Evolutionary conservation across 2,329 filamentous ascomycete species (phyloP), one percentile per base, ranked within the genome.

Genomic region (Ceratocystis destructans): DNA sequence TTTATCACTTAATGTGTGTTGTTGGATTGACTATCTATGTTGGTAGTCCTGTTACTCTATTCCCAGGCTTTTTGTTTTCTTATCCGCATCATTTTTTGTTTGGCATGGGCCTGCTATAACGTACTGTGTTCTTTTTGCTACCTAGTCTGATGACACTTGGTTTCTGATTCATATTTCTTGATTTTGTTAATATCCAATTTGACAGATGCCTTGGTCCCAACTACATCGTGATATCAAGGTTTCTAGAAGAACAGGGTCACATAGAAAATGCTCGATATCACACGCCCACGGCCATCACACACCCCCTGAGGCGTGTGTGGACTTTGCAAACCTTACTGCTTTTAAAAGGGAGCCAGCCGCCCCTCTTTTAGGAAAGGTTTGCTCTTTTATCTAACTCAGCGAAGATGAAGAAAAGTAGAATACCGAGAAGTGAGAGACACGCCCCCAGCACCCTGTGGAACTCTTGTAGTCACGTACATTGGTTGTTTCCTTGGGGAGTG

Each of bases 321-420:
- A n/a, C 20, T 59, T 37, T 37, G 22, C 28, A 33, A 33, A 33
- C 28, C 33, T 59, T 31, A 59, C 53, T 59, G 28, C 28, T 59
- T 59, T 59, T 31, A 31, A 59, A 59, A 37, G 28, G 28, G 53
- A 57, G 25, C 22, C 20, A 25, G 20, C 22, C 22, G 25, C 10
- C 17, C 28, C 53, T 59, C 28, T 33, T 59, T 59, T 59, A 31
- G 53, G 53, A 59, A 33, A 37, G 53, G 53, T 33, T 59, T 59
- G 25, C 53, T 59, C 53, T 59, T 33, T 17, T 59, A 33, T 59
- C 25, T 20, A 31, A n/a, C 25, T 33, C n/a, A 6, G 53, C 7
- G n/a, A 59, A 59, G 17, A 57, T 17, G 33, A 59, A 59, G 28
- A 41, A 41, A 41, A 12, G 37, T 41, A 41, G 37, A 41, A 41